Evolutionary conservation across 805 yeast genomes (phyloP), one percentile per base, ranked within the genome.

Genomic region (Suhomyces faveliae): DNA sequence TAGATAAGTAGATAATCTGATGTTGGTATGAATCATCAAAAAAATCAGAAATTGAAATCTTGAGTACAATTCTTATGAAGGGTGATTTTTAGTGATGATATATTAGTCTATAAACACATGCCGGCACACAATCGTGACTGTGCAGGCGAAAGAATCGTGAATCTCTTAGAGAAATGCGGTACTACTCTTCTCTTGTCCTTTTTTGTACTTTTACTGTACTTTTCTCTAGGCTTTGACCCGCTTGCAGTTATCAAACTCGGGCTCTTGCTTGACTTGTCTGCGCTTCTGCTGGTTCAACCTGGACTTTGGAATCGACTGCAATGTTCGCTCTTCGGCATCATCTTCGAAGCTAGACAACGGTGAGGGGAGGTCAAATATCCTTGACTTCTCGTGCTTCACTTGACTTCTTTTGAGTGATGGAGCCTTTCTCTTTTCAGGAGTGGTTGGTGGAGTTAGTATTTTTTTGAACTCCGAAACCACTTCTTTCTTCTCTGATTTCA

Each of bases 281-380:
- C 30, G 30, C 37, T 47, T 41, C 30, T 23, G 43, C 19, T 15
- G 40, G 38, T 33, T 46, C 42, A 39, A 15, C 6, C 25, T 46
- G 39, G 23, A 19, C 39, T 25, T 24, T 13, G 43, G 25, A 12
- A 41, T 12, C 17, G 43, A 10, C 24, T 41, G 25, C n/a, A 41
- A 41, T 5, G 43, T 15, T 11, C 35, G 21, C 17, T 27, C 38
- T n/a, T 47, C 48, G 3, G 58, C 66, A 13, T 55, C 49, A 9
- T 35, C 46, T 6, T 43, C 46, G 51, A 70, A 70, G 48, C 73
- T 67, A 35, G 71, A 58, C n/a, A 59, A 50, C 10, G 75, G 75
- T 30, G 73, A 63, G 1, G 71, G 69, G 27, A 67, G 52, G 15
- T 58, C 62, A 33, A 45, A 51, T 52, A 37, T 12, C 15, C 25